Evolutionary conservation across 208 protist genomes (phyloP), one percentile per base, ranked within the genome.

Genomic region (Wallacemonas sp.): DNA sequence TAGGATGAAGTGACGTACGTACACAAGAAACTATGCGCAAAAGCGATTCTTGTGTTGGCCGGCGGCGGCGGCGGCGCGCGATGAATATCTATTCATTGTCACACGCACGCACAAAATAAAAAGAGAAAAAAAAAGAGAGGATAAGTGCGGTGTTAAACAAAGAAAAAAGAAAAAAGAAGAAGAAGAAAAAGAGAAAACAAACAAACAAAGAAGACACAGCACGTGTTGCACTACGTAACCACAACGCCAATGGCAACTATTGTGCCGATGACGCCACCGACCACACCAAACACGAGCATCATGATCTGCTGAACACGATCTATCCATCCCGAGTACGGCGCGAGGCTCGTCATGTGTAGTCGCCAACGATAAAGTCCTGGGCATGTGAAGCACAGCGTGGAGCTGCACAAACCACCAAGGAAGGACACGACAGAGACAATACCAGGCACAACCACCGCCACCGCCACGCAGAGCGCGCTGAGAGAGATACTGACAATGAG

Each of bases 291-390:
- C 9, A 39, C 6, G 12, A 92, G 56, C 82, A 92, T 87, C 0
- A 63, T 22, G 17, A 39, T 42, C 62, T 77, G 77, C 9, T 83
- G n/a, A 3, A 3, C 45, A 38, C 55, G 56, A 45, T 86, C 79
- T 46, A 63, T 58, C 17, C 58, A 54, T 3, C 38, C 58, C 9
- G 60, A 15, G 39, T 55, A 84, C 28, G 28, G 64, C 0, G 69
- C 61, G 17, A 87, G 55, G 26, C 77, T 47, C 1, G 41, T 49
- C 51, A 63, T 31, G 61, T 92, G 72, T 39, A 93, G 76, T 36
- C 77, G 62, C 54, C 61, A 77, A 58, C 86, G 80, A 53, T 90
- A 93, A 2, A 90, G 41, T 14, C 79, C 86, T 21, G 86, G 86
- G 30, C 77, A 72, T 15, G 68, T 77, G 49, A 90, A 90, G 68